These are phyloP conservation scores for Nemania diffusa DNA, from an alignment of 2,329 filamentous ascomycete species.

Conservation along the genomic window DNA sequence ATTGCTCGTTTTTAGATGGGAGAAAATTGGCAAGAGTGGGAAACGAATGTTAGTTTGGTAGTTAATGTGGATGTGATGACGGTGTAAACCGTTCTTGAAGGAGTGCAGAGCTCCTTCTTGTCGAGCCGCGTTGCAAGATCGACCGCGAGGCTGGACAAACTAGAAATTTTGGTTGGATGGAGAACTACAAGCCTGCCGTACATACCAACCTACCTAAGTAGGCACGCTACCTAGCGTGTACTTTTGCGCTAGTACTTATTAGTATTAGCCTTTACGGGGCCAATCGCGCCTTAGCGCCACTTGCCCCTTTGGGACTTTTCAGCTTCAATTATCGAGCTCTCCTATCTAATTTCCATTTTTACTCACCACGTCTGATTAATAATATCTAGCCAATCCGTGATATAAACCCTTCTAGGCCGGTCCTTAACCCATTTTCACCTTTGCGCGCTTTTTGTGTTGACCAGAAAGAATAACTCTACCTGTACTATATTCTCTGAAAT, in stretches of 20 bases:
- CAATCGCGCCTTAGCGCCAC: slow-evolving; percentile 30
- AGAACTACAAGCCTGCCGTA: slow-evolving; percentile 6
- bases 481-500: slow-evolving; percentile 36
- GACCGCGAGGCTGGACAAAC: slow-evolving; percentile 49
- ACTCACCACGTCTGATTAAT: not conserved
- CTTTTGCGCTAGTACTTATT: not conserved
- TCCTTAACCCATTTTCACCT: not conserved
- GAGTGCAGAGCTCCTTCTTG: slow-evolving; percentile 39
- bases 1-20: not conserved
- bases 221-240: not conserved
- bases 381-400: too few relatives aligned
- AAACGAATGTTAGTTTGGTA: slow-evolving; percentile 1
- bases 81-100: slow-evolving; percentile 12
- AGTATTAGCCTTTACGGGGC: not conserved
- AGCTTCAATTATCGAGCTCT: slow-evolving; percentile 4
- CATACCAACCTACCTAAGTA: not conserved
- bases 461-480: not conserved
- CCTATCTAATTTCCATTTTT: not conserved
- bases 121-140: slow-evolving; percentile 46
- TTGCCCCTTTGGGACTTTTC: slow-evolving; percentile 38
- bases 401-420: not conserved
- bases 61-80: slow-evolving; percentile 13
- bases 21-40: slow-evolving; percentile 13
- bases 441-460: not conserved
- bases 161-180: slow-evolving; percentile 48